Conservation (phyloP, 768 basidiomycete genomes). For the Chlorophyllum brunneum region DNA sequence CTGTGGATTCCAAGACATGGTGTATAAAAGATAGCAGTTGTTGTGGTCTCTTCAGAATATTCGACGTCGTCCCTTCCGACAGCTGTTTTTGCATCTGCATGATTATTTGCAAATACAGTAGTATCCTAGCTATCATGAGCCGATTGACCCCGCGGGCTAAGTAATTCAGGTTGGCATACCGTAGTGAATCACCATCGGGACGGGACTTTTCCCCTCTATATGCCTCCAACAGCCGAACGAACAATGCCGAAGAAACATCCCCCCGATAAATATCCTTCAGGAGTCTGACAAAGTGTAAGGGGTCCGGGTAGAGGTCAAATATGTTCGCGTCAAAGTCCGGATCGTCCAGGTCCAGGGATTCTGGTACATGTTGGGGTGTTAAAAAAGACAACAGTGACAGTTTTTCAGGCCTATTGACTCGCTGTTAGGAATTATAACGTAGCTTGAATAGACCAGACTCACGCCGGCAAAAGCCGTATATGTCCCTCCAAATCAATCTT, state of each 20-base stretch:
- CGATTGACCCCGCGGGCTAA: neutral
- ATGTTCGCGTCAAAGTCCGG: slow-evolving; percentile 50
- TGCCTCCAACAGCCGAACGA: slow-evolving; percentile 67
- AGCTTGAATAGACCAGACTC: slow-evolving; percentile 20
- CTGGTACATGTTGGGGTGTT: slow-evolving; percentile 37
- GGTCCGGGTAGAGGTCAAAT: slow-evolving; percentile 73
- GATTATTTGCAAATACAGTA: slow-evolving; percentile 77
- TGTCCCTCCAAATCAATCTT: slow-evolving; percentile 51
- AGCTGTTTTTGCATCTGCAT: slow-evolving; percentile 77
- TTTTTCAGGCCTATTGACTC: slow-evolving; percentile 21
- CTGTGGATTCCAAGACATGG: slow-evolving; percentile 57
- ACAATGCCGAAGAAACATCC: slow-evolving; percentile 70
- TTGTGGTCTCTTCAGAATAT: slow-evolving; percentile 58
- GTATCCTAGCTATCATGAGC: slow-evolving; percentile 36
- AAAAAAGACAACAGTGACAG: slow-evolving; percentile 36
- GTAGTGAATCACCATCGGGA: slow-evolving; percentile 44
- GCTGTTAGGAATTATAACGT: neutral
- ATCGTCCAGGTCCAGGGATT: slow-evolving; percentile 33
- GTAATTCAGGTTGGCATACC: slow-evolving; percentile 29
- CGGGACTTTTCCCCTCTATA: slow-evolving; percentile 48
- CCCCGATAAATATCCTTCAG: slow-evolving; percentile 61
- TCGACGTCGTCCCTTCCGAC: slow-evolving; percentile 49
- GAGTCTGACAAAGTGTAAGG: slow-evolving; percentile 61
- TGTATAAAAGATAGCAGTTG: slow-evolving; percentile 83
- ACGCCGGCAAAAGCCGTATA: slow-evolving; percentile 41